A percentile compares a stretch with the other conserved stretches of the same genome.
Evolutionary conservation across 495 filamentous ascomycete species (phyloP).

Genomic region (Penicillium manginii): DNA sequence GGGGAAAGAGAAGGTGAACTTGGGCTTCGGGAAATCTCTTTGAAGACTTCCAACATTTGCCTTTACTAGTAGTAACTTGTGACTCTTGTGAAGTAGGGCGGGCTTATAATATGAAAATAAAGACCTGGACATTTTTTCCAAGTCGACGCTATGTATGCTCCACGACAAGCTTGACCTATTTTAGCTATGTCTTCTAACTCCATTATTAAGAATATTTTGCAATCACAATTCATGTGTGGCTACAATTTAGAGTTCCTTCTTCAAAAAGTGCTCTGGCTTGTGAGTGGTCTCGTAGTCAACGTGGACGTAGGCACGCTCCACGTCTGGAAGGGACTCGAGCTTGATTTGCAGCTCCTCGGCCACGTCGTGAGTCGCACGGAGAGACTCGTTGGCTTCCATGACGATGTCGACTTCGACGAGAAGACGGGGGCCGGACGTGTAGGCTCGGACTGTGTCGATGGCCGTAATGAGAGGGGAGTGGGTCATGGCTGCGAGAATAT

Average conservation of each 20-base stretch:
- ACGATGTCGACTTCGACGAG: slow-evolving; percentile 91
- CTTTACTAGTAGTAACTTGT: no score
- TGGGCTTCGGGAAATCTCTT: no score
- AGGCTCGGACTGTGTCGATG: slow-evolving; percentile 94
- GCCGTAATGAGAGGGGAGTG: slow-evolving; percentile 78
- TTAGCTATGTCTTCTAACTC: background rate
- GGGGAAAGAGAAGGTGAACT: no score
- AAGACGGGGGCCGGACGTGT: slow-evolving; percentile 86
- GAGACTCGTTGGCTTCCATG: slow-evolving; percentile 69
- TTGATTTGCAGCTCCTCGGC: slow-evolving; percentile 95
- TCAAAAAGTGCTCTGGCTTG: slow-evolving; percentile 77
- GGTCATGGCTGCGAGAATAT: slow-evolving; percentile 65
- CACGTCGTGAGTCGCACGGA: slow-evolving; percentile 86
- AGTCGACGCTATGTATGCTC: no score
- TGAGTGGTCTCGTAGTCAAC: slow-evolving; percentile 98
- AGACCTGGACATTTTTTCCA: no score
- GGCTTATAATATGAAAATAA: no score
- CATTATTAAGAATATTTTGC: background rate
- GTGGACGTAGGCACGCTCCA: slow-evolving; percentile 95
- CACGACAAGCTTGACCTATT: background rate
- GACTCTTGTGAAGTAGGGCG: no score
- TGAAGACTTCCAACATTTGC: no score
- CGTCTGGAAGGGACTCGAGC: slow-evolving; percentile 86
- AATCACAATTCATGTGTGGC: background rate
- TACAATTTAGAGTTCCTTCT: slow-evolving; percentile 58